phyloP scores from a whole-genome alignment of 768 basidiomycete species.

The Russula brevipes region DNA sequence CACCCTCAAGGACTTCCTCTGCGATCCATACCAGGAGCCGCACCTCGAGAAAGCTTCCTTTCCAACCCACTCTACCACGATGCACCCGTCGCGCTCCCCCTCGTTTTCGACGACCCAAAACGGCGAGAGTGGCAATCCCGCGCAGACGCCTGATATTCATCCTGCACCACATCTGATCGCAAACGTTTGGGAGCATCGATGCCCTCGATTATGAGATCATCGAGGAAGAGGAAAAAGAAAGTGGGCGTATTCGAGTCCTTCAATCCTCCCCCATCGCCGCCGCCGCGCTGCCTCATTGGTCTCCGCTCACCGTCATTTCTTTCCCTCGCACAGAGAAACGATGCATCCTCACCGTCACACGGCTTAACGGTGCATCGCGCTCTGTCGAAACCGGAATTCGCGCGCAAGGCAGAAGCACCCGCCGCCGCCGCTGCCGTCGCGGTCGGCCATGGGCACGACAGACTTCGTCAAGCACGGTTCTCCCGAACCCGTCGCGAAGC shows the following conservation, averaged over 20 bases:
- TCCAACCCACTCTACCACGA: slow-evolving; percentile 18
- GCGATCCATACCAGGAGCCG: slow-evolving; percentile 19
- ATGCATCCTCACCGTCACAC: slow-evolving; percentile 57
- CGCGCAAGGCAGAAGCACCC: slow-evolving; percentile 51
- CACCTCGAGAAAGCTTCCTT: slow-evolving; percentile 3
- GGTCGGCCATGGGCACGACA: slow-evolving; percentile 51
- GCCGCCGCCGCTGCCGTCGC: slow-evolving; percentile 48
- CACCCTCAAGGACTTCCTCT: slow-evolving; percentile 14
- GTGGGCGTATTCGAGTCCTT: neutral
- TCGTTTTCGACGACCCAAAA: slow-evolving; percentile 1
- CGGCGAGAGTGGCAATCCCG: neutral
- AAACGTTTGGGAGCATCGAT: slow-evolving; percentile 27
- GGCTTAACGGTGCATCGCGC: slow-evolving; percentile 46
- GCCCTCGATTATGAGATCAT: slow-evolving; percentile 26
- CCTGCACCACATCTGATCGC: slow-evolving; percentile 28
- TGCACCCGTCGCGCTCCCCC: slow-evolving; percentile 4
- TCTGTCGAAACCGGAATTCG: slow-evolving; percentile 44
- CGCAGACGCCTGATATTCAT: slow-evolving; percentile 9
- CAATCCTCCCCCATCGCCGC: neutral
- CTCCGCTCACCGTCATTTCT: neutral
- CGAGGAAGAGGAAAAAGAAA: slow-evolving; percentile 21
- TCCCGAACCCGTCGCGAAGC: slow-evolving; percentile 35
- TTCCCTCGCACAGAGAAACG: slow-evolving; percentile 42
- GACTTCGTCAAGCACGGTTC: slow-evolving; percentile 51
- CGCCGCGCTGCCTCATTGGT: neutral